These are phyloP conservation scores for Clitopilus hobsonii DNA, from an alignment of 768 basidiomycete species.

Conservation along the genomic window DNA sequence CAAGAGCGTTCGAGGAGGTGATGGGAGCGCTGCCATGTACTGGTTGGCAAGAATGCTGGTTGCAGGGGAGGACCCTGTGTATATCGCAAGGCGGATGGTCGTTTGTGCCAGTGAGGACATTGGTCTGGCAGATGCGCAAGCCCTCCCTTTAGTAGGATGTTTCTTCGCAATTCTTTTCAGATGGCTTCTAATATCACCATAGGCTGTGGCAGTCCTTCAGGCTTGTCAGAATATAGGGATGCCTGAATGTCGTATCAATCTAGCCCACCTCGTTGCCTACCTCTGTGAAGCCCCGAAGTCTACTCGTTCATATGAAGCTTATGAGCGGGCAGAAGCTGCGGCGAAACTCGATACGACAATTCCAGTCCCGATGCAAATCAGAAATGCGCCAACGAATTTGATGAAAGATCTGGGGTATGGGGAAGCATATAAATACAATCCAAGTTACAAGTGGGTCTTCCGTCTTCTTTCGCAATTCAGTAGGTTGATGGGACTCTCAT, in stretches of 20 bases:
- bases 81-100: slow-evolving; percentile 66
- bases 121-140: slow-evolving; percentile 74
- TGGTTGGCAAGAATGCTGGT: slow-evolving; percentile 85
- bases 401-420: slow-evolving; percentile 72
- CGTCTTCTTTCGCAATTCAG: not conserved
- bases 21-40: slow-evolving; percentile 77
- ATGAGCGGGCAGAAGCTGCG: slow-evolving; percentile 61
- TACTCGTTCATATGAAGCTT: slow-evolving; percentile 75
- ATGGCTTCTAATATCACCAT: not conserved
- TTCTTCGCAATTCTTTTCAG: not conserved
- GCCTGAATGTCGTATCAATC: slow-evolving; percentile 77
- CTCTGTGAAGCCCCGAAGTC: slow-evolving; percentile 82
- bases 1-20: slow-evolving; percentile 75
- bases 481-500: slow-evolving; percentile 1
- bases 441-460: slow-evolving; percentile 42
- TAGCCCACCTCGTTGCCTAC: slow-evolving; percentile 74
- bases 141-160: slow-evolving; percentile 67
- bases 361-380: slow-evolving; percentile 66
- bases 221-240: slow-evolving; percentile 72
- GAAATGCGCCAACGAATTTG: slow-evolving; percentile 72
- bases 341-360: slow-evolving; percentile 47
- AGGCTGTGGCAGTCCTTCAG: slow-evolving; percentile 61
- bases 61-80: slow-evolving; percentile 79
- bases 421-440: slow-evolving; percentile 60
- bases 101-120: slow-evolving; percentile 87